A percentile compares a stretch with the other conserved stretches of the same genome.
These are phyloP conservation scores for Endoconidiophora laricicola DNA, from an alignment of 2,329 filamentous ascomycete species.

Conservation along the genomic window DNA sequence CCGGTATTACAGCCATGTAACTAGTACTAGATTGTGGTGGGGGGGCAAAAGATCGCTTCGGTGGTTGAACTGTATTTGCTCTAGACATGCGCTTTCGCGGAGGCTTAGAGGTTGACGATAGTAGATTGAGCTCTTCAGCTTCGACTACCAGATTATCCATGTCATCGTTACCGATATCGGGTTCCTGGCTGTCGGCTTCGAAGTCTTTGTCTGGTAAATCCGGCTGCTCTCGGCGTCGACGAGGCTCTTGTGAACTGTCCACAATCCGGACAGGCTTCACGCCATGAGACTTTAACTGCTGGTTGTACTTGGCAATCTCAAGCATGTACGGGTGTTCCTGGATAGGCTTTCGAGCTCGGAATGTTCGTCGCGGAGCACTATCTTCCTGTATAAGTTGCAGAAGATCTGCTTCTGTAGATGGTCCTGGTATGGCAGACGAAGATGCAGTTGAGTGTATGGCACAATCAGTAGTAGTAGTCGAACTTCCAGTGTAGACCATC, in stretches of 20 bases:
- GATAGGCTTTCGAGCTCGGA: slow-evolving; percentile 44
- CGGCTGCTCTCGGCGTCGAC: slow-evolving; percentile 20
- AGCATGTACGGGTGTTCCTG: slow-evolving; percentile 43
- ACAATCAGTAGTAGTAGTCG: no score
- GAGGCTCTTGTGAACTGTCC: slow-evolving; percentile 18
- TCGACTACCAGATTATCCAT: slow-evolving; percentile 17
- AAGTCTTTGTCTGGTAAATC: slow-evolving; percentile 35
- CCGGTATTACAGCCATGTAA: slow-evolving; percentile 4
- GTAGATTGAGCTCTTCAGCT: slow-evolving; percentile 8
- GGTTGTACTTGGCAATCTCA: slow-evolving; percentile 38
- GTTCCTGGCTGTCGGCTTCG: slow-evolving; percentile 33
- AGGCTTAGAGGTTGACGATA: slow-evolving; percentile 4
- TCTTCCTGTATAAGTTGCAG: no score
- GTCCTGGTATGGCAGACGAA: no score
- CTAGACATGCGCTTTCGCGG: background rate
- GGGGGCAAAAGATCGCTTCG: background rate
- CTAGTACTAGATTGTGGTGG: background rate
- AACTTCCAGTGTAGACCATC: no score
- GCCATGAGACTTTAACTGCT: slow-evolving; percentile 35
- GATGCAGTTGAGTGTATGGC: no score
- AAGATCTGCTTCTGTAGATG: no score
- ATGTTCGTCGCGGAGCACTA: slow-evolving; percentile 22
- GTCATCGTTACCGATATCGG: slow-evolving; percentile 21
- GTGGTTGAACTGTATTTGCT: background rate
- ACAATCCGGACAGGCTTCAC: slow-evolving; percentile 33